These are phyloP conservation scores for Lagenaria siceraria DNA, from an alignment of 306 rosid species.

Conservation along the genomic window DNA sequence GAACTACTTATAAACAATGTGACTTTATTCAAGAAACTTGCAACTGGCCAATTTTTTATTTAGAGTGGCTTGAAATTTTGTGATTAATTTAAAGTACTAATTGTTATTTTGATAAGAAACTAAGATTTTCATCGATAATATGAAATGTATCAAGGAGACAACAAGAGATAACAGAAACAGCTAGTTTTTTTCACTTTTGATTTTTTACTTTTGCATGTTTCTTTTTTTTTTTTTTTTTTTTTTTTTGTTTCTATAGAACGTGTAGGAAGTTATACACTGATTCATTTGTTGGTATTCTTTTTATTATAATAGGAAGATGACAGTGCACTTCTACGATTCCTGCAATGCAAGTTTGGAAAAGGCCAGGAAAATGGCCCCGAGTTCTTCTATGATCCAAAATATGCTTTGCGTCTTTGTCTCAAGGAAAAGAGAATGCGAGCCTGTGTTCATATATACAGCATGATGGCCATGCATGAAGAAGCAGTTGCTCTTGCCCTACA, in stretches of 20 bases:
- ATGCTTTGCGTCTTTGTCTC: slow-evolving; percentile 94
- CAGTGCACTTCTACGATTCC: slow-evolving; percentile 71
- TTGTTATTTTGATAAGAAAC: neutral
- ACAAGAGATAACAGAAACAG: neutral
- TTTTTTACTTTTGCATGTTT: slow-evolving; percentile 3
- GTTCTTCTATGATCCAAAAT: slow-evolving; percentile 94
- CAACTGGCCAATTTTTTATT: neutral
- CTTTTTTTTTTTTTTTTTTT: neutral
- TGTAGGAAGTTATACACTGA: neutral
- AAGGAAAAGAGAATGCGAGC: slow-evolving; percentile 98
- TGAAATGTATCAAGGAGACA: neutral
- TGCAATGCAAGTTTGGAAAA: slow-evolving; percentile 91
- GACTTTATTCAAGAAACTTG: neutral
- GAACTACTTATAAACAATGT: neutral
- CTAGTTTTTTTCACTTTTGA: neutral
- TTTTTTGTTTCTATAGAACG: slow-evolving; percentile 4
- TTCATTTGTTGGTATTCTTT: neutral
- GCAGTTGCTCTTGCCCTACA: slow-evolving; percentile 98
- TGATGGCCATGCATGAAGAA: slow-evolving; percentile 99
- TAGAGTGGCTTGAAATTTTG: neutral
- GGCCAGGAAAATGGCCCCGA: slow-evolving; percentile 88
- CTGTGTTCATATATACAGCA: slow-evolving; percentile 97
- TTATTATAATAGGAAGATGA: slow-evolving; percentile 69
- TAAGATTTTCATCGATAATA: neutral
- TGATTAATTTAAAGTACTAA: neutral